Base-by-base conservation (phyloP, 495 filamentous ascomycete genomes). In the Trichoderma asperelloides region DNA sequence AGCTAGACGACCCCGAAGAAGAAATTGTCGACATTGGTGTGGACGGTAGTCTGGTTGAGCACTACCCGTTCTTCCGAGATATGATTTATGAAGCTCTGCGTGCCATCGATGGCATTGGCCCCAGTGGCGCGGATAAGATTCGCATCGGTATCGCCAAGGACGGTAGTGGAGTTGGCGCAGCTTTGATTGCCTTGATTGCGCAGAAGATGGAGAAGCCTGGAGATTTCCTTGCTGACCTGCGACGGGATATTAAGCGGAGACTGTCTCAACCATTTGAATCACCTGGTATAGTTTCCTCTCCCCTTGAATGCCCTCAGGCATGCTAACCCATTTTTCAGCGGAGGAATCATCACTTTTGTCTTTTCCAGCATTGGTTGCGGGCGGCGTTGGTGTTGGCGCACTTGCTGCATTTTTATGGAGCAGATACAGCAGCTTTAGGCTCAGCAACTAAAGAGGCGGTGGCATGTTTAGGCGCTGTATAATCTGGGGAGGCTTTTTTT, bases 81-180 rank as follows among this genome's bases (percentile, higher is more conserved):
- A 85, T 90, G 76, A 84, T 97, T 65, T 73, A 86, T 28, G 89
- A 92, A 70, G 89, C 90, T 28, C 75, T 97, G 65, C 78, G 86
- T 27, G 84, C 84, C 66, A 83, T 96, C 21, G 81, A 88, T 37
- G 84, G 87, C 66, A 87, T 96, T 70, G 93, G 92, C 13, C 76
- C 73, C 13, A 80, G 82, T 13, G 90, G 91, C 11, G 91, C 94
- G 65, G 87, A 89, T 76, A 88, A 86, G 75, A 85, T 97, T 68
- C 82, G 91, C 51, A 96, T 97, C 71, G 93, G 92, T 15, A 91
- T 97, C 76, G 93, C 93, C 65, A 94, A 95, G 84, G 93, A 97
- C 78, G 93, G 93, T 62, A 90, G 86, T 67, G 93, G 93, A 65
- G 93, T 97, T 62, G 93, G 93, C 33, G 93, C 93, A 11, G 93